Evolutionary conservation across 148 eudicot species (phyloP), one percentile per base, ranked within the genome.

Genomic region (Beta vulgaris): DNA sequence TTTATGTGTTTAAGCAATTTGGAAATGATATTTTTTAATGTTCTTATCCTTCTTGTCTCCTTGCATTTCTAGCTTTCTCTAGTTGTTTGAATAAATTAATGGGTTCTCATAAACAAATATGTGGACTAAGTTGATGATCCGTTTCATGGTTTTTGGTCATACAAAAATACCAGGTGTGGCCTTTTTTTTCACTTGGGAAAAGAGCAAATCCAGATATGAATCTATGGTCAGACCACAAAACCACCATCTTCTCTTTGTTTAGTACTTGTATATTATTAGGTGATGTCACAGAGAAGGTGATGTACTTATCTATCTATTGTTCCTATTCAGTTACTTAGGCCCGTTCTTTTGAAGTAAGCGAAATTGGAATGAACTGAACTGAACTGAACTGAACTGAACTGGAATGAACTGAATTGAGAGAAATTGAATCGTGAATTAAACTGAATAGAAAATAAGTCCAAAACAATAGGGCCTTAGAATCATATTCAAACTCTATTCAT

Each of bases 161-260:
- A 75, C 75, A 80, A 70, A 80, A 70, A 75, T 61, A 64, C 64
- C 79, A 80, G 79, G 82, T 80, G 82, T 75, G 40, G 23, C 66
- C 65, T 70, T 75, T 62, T 59, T 73, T 54, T 21, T 58, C 61
- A 62, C 79, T 80, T 75, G 79, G 76, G 75, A 54, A 80, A 49
- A 48, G 79, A 64, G 79, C 83, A 80, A 37, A 57, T 70, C 64
- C 75, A 70, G 79, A 80, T 63, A 49, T 69, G 10, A 51, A 36
- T 64, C 29, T 64, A 62, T 62, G 3, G 19, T 35, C 25, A 15
- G 64, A 60, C n/a, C 71, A 51, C 49, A 54, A 48, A 48, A 55
- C 43, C 29, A 62, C 71, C 61, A 34, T 34, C 40, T 59, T 35
- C 32, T 37, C 29, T 63, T 68, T 58, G 37, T 67, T 18, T 18